A percentile compares a stretch with the other conserved stretches of the same genome.
These are phyloP conservation scores for Globisporangium abappressorium DNA, from an alignment of 352 stramenopile genomes.

Conservation along the genomic window DNA sequence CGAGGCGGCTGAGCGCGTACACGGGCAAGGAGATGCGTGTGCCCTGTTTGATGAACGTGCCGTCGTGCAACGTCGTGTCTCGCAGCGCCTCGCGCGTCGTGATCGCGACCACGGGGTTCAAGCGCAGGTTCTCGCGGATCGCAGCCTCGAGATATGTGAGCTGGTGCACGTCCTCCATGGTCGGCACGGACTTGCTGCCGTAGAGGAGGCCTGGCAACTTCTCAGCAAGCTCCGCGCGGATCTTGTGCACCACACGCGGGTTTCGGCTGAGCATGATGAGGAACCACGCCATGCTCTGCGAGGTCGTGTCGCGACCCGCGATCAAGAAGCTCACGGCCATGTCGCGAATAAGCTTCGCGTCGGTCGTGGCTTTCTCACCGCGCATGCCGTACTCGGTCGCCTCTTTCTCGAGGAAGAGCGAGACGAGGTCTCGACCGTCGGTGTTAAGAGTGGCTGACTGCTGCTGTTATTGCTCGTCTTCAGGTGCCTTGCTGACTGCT, in stretches of 20 bases:
- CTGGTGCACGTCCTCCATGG: constrained; percentile 12
- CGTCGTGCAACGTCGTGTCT: constrained; percentile 43
- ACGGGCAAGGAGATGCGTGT: background rate
- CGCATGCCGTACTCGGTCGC: constrained; percentile 15
- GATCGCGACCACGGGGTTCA: constrained; percentile 42
- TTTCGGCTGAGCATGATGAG: constrained; percentile 63
- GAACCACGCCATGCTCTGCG: constrained; percentile 70
- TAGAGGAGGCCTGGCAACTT: background rate
- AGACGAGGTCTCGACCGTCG: constrained; percentile 32
- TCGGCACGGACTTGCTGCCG: background rate
- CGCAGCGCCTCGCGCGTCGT: constrained; percentile 29
- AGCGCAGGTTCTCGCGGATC: constrained; percentile 44
- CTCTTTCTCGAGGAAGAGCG: constrained; percentile 47
- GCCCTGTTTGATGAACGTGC: constrained; percentile 22
- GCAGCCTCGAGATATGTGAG: constrained; percentile 48
- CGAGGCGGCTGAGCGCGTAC: background rate
- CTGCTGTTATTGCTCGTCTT: background rate
- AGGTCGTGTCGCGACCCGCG: constrained; percentile 75
- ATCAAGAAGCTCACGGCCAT: constrained; percentile 81
- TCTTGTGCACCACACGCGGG: background rate
- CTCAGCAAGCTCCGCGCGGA: background rate
- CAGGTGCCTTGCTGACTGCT: background rate
- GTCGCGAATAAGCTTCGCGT: constrained; percentile 50
- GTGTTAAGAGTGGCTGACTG: background rate
- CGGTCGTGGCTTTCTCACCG: constrained; percentile 1